Base-by-base conservation (phyloP, 345 rosid species). In the Boechera stricta region DNA sequence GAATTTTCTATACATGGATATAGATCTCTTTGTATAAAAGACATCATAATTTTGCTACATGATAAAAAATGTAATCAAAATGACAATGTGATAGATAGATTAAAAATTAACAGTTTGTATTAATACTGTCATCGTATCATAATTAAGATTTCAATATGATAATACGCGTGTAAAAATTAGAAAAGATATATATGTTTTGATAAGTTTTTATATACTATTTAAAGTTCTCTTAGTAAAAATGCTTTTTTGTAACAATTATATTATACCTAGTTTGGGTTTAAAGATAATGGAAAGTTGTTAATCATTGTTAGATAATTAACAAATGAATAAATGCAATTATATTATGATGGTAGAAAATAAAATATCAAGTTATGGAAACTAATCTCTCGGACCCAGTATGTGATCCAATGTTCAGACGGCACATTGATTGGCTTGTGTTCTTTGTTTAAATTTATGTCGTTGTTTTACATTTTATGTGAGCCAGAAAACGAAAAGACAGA, bases 211-310 rank as follows among this genome's bases (percentile, higher is more conserved):
- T 21, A 21, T 21, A 21, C 6, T 57, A 21, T 61, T 24, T 42
- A 13, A 41, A 42, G 52, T 28, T 42, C 31, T 18, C 10, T 66
- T 48, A 2, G 3, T 49, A 32, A 21, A 48, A 16, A 6, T 48
- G 53, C 2, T 16, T 21, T 31, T 48, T 32, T n/a, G 6, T 31
- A n/a, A 47, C 16, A 47, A n/a, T 7, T 49, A 57, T 39, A 61
- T 26, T 38, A 49, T 49, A 49, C 26, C 41, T 59, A 71, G 7
- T 59, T 47, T 35, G 38, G 28, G 13, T 44, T 42, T 29, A 63
- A 38, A 11, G 53, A 73, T 63, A 31, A 54, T 64, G 47, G 1
- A 54, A 73, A 54, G 56, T 55, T 54, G 77, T 8, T 52, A 51
- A 73, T 62, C 33, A 62, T 62, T 32, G 26, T 26, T 41, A 52